Evolutionary conservation across 129 eudicot species (phyloP).

Genomic region (Kitagawia praeruptora): DNA sequence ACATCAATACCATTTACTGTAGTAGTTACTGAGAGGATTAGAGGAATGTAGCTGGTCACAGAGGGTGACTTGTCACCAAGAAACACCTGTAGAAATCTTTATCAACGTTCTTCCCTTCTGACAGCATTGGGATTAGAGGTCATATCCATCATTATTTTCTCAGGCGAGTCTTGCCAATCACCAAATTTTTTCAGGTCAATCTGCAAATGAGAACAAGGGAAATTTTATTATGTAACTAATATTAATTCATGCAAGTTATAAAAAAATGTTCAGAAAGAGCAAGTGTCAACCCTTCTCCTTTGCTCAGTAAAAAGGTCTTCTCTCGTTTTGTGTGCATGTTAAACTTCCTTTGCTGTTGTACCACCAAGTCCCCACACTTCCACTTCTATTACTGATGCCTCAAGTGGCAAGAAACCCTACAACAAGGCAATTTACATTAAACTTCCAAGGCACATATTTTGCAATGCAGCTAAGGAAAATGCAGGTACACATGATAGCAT

Average conservation of each 20-base stretch:
- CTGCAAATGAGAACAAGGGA: conserved; percentile 27
- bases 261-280: background rate
- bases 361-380: conserved; percentile 99
- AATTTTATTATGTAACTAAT: background rate
- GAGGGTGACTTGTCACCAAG: background rate
- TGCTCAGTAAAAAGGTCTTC: conserved; percentile 87
- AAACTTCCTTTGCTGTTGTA: conserved; percentile 32
- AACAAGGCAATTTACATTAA: background rate
- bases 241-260: background rate
- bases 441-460: too few species aligned
- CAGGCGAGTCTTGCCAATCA: conserved; percentile 96
- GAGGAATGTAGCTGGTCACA: background rate
- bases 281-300: conserved; percentile 60
- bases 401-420: conserved; percentile 70
- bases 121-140: conserved; percentile 49
- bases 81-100: background rate
- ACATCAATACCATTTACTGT: background rate
- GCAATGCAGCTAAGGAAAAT: background rate
- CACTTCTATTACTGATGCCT: conserved; percentile 60
- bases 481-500: background rate
- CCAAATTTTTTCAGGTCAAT: conserved; percentile 58
- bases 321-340: conserved; percentile 49
- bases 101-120: conserved; percentile 55
- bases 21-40: background rate
- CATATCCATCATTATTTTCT: conserved; percentile 99